Percentiles rank a stretch among this genome's conserved stretches.
Conservation (phyloP, 257 asterid species). For the Salvia rosmarinus region DNA sequence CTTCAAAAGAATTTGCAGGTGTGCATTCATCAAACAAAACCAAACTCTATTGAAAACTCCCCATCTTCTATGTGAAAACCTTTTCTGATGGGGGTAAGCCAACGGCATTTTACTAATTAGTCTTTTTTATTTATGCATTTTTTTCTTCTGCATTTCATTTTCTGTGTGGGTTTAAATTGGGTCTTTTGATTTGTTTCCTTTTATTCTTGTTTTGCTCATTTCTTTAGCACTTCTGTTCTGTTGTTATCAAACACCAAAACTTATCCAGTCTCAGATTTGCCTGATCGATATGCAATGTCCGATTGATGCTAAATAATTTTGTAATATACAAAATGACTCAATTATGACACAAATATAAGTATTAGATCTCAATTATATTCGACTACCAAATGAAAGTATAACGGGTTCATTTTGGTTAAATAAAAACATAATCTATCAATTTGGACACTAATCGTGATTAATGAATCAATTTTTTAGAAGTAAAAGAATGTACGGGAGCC, state of each 20-base stretch:
- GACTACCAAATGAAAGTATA: too few species aligned
- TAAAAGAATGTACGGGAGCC: too few species aligned
- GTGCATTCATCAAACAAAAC: background rate
- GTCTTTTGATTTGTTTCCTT: background rate
- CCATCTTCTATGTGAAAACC: background rate
- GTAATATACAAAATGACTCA: too few species aligned
- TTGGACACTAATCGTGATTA: too few species aligned
- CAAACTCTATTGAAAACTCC: too few species aligned
- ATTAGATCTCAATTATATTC: too few species aligned
- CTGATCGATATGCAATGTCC: background rate
- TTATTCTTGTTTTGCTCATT: background rate
- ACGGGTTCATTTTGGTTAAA: too few species aligned
- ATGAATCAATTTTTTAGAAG: too few species aligned
- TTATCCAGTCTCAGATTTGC: background rate
- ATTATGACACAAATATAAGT: too few species aligned
- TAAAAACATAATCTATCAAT: too few species aligned
- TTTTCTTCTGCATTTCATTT: background rate
- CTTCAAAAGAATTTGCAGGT: conserved; percentile 28
- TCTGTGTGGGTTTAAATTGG: background rate
- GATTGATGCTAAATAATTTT: too few species aligned
- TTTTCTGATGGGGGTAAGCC: too few species aligned
- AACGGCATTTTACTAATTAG: background rate
- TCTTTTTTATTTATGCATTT: background rate
- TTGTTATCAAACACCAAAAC: background rate
- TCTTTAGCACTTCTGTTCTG: background rate